Percentiles rank a stretch among this genome's conserved stretches.
These are phyloP conservation scores for Talaromyces verruculosus DNA, from an alignment of 2,329 filamentous ascomycete genomes.

Conservation along the genomic window DNA sequence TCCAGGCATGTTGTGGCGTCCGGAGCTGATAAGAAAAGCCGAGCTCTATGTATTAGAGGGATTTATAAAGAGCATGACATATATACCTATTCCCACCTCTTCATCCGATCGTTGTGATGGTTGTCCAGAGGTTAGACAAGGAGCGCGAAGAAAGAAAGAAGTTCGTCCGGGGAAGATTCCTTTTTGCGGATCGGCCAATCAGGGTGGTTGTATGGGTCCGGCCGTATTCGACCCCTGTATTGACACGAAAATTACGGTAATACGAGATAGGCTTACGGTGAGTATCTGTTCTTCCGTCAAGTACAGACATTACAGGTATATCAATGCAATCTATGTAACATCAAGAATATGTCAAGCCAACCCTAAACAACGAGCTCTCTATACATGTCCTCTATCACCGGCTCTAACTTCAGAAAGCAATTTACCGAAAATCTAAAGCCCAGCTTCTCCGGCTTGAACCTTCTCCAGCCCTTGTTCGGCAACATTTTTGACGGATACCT, in stretches of 20 bases:
- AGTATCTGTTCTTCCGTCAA: neutral
- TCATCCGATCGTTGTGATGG: neutral
- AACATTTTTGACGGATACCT: constrained; percentile 68
- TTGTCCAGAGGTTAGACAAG: neutral
- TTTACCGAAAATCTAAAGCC: neutral
- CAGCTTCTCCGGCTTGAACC: constrained; percentile 2
- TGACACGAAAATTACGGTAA: neutral
- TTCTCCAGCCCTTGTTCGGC: constrained; percentile 51
- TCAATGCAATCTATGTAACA: constrained; percentile 5
- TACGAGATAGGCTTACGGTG: neutral
- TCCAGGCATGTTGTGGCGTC: constrained; percentile 18
- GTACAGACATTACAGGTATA: neutral
- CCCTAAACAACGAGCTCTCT: neutral
- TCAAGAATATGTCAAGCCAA: neutral
- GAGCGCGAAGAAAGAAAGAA: constrained; percentile 8
- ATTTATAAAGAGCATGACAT: neutral
- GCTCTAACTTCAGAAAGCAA: neutral
- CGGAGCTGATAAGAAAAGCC: neutral
- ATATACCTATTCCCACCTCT: constrained; percentile 1
- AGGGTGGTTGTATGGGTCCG: neutral
- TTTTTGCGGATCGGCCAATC: constrained; percentile 1
- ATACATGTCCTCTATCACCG: neutral
- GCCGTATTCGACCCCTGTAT: neutral
- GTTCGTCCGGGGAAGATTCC: constrained; percentile 13
- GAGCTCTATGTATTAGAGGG: neutral